phyloP scores from a whole-genome alignment of 345 rosid genomes.

The Ricinus communis region DNA sequence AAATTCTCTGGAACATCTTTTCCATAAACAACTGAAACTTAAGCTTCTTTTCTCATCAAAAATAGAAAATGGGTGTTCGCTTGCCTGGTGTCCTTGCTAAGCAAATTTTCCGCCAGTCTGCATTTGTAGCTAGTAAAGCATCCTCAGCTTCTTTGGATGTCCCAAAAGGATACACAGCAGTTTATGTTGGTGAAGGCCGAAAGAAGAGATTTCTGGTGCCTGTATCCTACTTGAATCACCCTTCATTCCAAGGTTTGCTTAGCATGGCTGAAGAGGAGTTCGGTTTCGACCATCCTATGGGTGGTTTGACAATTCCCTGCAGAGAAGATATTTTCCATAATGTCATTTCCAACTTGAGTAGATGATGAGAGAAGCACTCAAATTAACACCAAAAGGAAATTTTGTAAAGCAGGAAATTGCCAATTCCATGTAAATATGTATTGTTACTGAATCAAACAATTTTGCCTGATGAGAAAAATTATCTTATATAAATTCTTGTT shows the following conservation, averaged over 20 bases:
- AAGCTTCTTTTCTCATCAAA: too few relatives aligned
- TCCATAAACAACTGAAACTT: too few relatives aligned
- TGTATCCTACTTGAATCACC: slow-evolving; percentile 7
- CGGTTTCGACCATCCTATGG: slow-evolving; percentile 22
- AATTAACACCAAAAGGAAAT: background rate
- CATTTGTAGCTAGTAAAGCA: too few relatives aligned
- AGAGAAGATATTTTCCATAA: slow-evolving; percentile 12
- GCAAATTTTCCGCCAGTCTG: background rate
- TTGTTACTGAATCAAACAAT: too few relatives aligned
- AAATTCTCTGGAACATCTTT: too few relatives aligned
- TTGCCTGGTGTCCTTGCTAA: background rate
- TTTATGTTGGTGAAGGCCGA: slow-evolving; percentile 4
- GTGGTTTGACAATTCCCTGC: slow-evolving; percentile 20
- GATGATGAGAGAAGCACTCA: slow-evolving; percentile 6
- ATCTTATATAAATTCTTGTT: too few relatives aligned
- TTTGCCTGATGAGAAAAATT: too few relatives aligned
- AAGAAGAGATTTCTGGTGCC: slow-evolving; percentile 21
- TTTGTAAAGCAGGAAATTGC: background rate
- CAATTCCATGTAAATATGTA: background rate
- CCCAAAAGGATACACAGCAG: slow-evolving; percentile 11
- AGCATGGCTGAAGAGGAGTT: slow-evolving; percentile 14
- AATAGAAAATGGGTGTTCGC: too few relatives aligned
- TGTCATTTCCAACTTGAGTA: slow-evolving; percentile 22
- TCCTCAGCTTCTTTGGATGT: too few relatives aligned
- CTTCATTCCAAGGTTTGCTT: slow-evolving; percentile 12